Evolutionary conservation across 2,329 filamentous ascomycete species (phyloP).

Genomic region (Corniculantispora saksenae): DNA sequence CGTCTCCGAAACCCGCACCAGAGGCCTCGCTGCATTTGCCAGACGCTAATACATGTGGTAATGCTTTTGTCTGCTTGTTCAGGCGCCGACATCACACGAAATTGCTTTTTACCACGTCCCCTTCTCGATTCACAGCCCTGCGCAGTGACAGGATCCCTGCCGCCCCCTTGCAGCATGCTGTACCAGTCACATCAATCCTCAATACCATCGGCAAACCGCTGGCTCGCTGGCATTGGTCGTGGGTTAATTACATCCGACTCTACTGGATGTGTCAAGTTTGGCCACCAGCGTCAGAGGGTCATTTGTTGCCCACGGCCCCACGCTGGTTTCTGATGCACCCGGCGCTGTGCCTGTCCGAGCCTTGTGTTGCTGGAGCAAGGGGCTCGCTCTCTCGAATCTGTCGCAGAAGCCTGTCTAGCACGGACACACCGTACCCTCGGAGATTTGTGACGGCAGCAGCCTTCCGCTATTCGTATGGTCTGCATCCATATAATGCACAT

Average conservation of each 20-base stretch:
- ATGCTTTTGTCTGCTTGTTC: not conserved
- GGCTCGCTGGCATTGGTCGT: not conserved
- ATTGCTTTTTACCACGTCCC: slow-evolving; percentile 6
- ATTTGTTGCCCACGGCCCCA: not conserved
- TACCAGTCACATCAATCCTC: not conserved
- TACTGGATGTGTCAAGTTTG: slow-evolving; percentile 12
- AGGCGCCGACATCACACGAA: not conserved
- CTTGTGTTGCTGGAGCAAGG: not conserved
- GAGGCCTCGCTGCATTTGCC: not conserved
- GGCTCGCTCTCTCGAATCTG: not conserved
- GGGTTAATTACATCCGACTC: not conserved
- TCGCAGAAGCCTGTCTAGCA: slow-evolving; percentile 8
- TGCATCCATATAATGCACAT: not conserved
- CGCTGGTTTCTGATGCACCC: not conserved
- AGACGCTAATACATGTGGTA: not conserved
- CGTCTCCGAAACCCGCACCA: not conserved
- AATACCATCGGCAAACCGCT: not conserved
- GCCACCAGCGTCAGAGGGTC: not conserved
- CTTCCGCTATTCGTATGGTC: not conserved
- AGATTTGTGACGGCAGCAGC: not conserved
- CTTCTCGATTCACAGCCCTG: not conserved
- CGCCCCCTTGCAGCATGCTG: not conserved
- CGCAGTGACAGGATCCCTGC: not conserved
- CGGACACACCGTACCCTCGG: not conserved
- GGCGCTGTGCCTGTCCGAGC: slow-evolving; percentile 1